Evolutionary conservation across 805 yeast species (phyloP), one percentile per base, ranked within the genome.

Genomic region (Starmera caribaea): DNA sequence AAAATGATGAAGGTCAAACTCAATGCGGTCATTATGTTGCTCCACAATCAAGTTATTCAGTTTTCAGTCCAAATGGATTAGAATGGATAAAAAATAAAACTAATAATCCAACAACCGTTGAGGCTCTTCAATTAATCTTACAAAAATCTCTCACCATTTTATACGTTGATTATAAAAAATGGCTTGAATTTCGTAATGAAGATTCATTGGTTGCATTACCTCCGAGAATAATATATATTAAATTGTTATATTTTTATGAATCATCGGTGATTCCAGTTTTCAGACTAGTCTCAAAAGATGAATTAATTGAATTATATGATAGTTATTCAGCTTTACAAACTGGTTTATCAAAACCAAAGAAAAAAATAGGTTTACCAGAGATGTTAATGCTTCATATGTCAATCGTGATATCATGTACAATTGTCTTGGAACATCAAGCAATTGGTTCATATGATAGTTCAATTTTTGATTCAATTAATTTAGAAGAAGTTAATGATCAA

Each of bases 11-110:
- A 21, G 26, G 26, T 16, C 38, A 35, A 30, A 35, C 30, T 24
- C 32, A 34, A 8, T 38, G 38, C 16, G 38, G 41, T 8, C 43
- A 43, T 5, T 58, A 46, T 38, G 45, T 51, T 38, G 54, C 50
- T 10, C 41, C 51, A 6, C 63, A 62, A 38, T 47, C 60, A 2
- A 49, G 64, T 1, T 53, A 66, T 37, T 61, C 69, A 2, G 40
- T 68, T 12, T 62, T 67, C 34, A 62, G 71, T 7, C 43, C 50
- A 4, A 38, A 44, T 24, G 74, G 74, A 12, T 28, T 68, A n/a
- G 46, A 50, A 32, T 66, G 71, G 67, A 45, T 68, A 9, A 49
- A 53, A 10, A 40, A 34, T 16, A 34, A 38, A 31, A 32, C 28
- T 13, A 28, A 38, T 7, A 41, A 32, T 32, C 32, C 16, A 14